Evolutionary conservation across 768 basidiomycete species (phyloP).

Genomic region (Boletus pseudopeckii): DNA sequence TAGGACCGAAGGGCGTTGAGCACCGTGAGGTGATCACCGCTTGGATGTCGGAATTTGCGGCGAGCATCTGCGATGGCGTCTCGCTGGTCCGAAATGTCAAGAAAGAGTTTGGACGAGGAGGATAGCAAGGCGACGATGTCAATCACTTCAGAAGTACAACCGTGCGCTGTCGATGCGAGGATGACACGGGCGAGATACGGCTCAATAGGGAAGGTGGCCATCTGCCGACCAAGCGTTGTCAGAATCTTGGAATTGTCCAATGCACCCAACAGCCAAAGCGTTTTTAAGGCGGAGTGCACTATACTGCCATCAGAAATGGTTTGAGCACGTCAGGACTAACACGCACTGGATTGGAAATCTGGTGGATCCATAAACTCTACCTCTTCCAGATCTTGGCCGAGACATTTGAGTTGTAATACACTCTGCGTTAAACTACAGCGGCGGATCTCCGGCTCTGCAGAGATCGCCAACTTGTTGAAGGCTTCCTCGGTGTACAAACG

Average conservation of each 20-base stretch:
- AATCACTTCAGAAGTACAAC: constrained; percentile 76
- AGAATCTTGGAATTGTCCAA: constrained; percentile 62
- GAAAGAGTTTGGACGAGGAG: constrained; percentile 75
- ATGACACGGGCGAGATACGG: constrained; percentile 76
- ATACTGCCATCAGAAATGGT: neutral
- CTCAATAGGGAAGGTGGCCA: constrained; percentile 93
- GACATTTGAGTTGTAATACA: constrained; percentile 80
- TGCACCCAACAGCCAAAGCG: constrained; percentile 78
- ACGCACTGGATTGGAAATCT: constrained; percentile 67
- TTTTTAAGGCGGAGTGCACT: constrained; percentile 65
- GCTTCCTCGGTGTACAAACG: constrained; percentile 86
- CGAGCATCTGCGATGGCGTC: constrained; percentile 69
- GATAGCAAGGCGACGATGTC: constrained; percentile 84
- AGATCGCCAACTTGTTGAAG: constrained; percentile 60
- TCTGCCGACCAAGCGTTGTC: constrained; percentile 72
- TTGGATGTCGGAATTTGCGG: constrained; percentile 73
- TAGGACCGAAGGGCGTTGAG: constrained; percentile 85
- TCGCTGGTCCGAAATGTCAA: constrained; percentile 72
- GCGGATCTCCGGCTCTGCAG: constrained; percentile 86
- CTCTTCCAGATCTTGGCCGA: constrained; percentile 74
- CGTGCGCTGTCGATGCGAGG: constrained; percentile 68
- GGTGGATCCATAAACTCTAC: constrained; percentile 91
- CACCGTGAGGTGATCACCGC: constrained; percentile 89
- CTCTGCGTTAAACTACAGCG: constrained; percentile 82
- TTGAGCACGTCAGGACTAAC: too few species aligned